Evolutionary conservation across 176 grass and related monocot species (phyloP), one percentile per base, ranked within the genome.

Genomic region (Eremochloa ophiuroides): DNA sequence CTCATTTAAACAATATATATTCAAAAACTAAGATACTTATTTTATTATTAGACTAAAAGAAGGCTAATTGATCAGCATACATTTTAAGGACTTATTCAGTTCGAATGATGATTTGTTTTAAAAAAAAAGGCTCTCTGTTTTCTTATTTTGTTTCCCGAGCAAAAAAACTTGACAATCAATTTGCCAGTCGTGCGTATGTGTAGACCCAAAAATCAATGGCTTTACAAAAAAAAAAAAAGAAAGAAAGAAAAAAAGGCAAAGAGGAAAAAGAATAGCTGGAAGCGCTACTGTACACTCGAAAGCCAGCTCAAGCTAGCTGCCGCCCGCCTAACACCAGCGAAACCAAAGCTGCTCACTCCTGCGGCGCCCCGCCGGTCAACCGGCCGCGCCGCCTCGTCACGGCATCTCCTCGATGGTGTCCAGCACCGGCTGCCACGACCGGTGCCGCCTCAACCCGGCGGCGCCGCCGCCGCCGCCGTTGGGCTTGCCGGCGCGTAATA

Each of bases 351-450:
- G 84, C 60, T 58, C 29, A 43, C 76, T 64, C 28, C 68, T 25
- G 40, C 42, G 15, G 79, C 73, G 66, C 18, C 29, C 38, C 55
- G 47, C 25, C 64, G n/a, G n/a, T 42, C 60, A 28, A 14, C 69
- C 69, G 40, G 8, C 62, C 34, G 18, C 22, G 35, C 59, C 73
- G 75, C 59, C 80, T 34, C 31, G 34, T 85, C 77, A 94, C 55
- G 81, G 83, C 51, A 80, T 69, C 79, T 98, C 96, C 43, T 93
- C 80, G 74, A 98, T 98, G 84, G 93, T 91, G 58, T 95, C 90
- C 69, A 98, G 83, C 65, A 55, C 82, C 2, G 96, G 96, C 40
- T 73, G 60, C 96, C 96, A 98, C 34, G 84, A 22, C 8, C 88
- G 79, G 53, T 85, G 84, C 59, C 84, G 74, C 78, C 70, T 67